Evolutionary conservation across 306 rosid species (phyloP).

Genomic region (Herpetospermum pedunculosum): DNA sequence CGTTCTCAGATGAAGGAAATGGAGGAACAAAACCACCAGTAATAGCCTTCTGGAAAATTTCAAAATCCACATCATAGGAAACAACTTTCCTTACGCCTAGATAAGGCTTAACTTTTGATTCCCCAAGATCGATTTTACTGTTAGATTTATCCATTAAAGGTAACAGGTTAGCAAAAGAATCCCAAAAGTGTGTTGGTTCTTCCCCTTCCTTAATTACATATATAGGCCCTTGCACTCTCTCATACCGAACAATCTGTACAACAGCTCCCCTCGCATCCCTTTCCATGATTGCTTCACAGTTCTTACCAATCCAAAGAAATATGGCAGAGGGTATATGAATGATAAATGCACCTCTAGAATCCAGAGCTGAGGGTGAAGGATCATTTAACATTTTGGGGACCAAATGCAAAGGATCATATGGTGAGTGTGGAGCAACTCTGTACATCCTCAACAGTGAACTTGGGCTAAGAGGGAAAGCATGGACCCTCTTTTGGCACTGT

Average conservation of each 20-base stretch:
- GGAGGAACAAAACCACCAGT: slow-evolving; percentile 95
- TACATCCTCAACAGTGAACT: slow-evolving; percentile 91
- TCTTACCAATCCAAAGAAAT: slow-evolving; percentile 91
- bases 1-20: slow-evolving; percentile 58
- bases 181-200: slow-evolving; percentile 72
- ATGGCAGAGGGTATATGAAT: slow-evolving; percentile 65
- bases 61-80: slow-evolving; percentile 66
- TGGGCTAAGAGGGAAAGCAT: slow-evolving; percentile 97
- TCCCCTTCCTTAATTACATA: slow-evolving; percentile 65
- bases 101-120: slow-evolving; percentile 17
- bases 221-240: slow-evolving; percentile 71
- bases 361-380: slow-evolving; percentile 62
- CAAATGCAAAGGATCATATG: slow-evolving; percentile 94
- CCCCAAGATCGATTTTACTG: slow-evolving; percentile 25
- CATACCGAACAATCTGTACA: slow-evolving; percentile 89
- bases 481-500: slow-evolving; percentile 98
- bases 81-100: slow-evolving; percentile 62
- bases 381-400: slow-evolving; percentile 89
- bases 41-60: slow-evolving; percentile 75
- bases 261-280: slow-evolving; percentile 96
- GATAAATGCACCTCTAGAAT: slow-evolving; percentile 93
- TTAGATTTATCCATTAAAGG: slow-evolving; percentile 73
- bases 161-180: slow-evolving; percentile 55
- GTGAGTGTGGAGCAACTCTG: slow-evolving; percentile 88
- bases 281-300: slow-evolving; percentile 80